These are phyloP conservation scores for Penicillium nucicola DNA, from an alignment of 495 filamentous ascomycete species.

Conservation along the genomic window DNA sequence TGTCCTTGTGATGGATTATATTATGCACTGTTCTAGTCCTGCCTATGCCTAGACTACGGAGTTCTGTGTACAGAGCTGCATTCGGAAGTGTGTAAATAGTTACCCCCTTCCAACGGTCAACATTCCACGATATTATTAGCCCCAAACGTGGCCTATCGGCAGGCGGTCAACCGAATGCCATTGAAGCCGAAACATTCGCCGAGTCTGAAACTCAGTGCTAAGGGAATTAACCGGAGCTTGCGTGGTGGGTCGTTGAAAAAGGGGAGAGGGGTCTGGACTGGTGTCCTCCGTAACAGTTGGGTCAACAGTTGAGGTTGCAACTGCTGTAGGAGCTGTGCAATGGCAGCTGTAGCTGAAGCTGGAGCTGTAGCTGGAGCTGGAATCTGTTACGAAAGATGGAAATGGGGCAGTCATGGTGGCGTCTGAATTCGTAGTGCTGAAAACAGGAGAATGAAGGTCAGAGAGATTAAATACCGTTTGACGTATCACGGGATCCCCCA, in stretches of 20 bases:
- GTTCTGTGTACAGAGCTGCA: too few species aligned
- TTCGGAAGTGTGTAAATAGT: too few species aligned
- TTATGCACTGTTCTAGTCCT: background rate
- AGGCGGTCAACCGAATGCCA: background rate
- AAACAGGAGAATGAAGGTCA: background rate
- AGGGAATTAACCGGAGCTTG: conserved; percentile 3
- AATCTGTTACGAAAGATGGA: too few species aligned
- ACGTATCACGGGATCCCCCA: conserved; percentile 23
- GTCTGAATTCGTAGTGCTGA: background rate
- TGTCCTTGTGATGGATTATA: too few species aligned
- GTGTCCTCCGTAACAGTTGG: background rate
- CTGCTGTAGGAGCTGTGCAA: too few species aligned
- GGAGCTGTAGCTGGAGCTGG: too few species aligned
- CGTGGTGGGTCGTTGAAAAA: background rate
- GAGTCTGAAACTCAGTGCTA: background rate
- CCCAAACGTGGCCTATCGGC: too few species aligned
- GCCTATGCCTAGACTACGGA: too few species aligned
- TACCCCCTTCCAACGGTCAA: too few species aligned
- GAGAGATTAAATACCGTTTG: background rate
- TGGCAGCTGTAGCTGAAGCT: too few species aligned
- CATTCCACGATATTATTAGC: too few species aligned
- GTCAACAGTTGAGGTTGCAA: background rate
- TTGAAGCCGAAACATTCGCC: background rate
- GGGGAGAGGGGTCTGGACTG: conserved; percentile 5
- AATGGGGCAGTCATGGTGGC: too few species aligned